Evolutionary conservation across 1,284 basidiomycete species (phyloP).

Genomic region (Sporisorium scitamineum): DNA sequence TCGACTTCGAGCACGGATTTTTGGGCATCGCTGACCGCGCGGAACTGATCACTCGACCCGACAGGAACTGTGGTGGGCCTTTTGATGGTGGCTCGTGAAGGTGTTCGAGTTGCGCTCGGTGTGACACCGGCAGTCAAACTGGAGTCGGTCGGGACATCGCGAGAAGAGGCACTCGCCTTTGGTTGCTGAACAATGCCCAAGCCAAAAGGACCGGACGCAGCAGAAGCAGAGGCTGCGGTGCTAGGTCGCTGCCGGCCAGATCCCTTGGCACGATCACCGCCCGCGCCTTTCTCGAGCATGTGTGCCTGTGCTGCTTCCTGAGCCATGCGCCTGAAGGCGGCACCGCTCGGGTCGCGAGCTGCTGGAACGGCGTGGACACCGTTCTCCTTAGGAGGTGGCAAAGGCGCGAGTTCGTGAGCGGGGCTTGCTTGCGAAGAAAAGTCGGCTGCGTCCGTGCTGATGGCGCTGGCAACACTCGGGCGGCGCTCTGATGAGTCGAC

Average conservation of each 20-base stretch:
- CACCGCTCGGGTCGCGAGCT: conserved; percentile 27
- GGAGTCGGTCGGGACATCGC: conserved; percentile 15
- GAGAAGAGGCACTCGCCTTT: conserved; percentile 19
- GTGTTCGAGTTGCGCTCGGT: conserved; percentile 12
- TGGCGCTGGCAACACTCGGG: conserved; percentile 8
- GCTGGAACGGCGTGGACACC: conserved; percentile 12
- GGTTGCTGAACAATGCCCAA: conserved; percentile 7
- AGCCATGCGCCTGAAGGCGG: conserved; percentile 28
- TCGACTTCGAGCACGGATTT: conserved; percentile 44
- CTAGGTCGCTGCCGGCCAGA: conserved; percentile 19
- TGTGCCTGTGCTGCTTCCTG: conserved; percentile 33
- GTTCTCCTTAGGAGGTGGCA: conserved; percentile 21
- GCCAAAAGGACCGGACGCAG: not conserved
- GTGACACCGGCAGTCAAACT: not conserved
- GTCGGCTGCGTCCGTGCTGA: not conserved
- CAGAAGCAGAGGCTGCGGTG: conserved; percentile 13
- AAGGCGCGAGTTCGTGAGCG: not conserved
- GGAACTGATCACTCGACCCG: conserved; percentile 29
- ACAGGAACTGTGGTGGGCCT: conserved; percentile 44
- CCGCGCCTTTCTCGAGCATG: conserved; percentile 9
- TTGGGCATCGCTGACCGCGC: conserved; percentile 9
- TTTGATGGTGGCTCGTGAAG: conserved; percentile 46
- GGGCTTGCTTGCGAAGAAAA: conserved; percentile 18
- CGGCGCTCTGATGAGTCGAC: conserved; percentile 26
- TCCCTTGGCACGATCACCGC: not conserved